Base-by-base conservation (phyloP, 352 stramenopile species). In the Pythium diclinum region DNA sequence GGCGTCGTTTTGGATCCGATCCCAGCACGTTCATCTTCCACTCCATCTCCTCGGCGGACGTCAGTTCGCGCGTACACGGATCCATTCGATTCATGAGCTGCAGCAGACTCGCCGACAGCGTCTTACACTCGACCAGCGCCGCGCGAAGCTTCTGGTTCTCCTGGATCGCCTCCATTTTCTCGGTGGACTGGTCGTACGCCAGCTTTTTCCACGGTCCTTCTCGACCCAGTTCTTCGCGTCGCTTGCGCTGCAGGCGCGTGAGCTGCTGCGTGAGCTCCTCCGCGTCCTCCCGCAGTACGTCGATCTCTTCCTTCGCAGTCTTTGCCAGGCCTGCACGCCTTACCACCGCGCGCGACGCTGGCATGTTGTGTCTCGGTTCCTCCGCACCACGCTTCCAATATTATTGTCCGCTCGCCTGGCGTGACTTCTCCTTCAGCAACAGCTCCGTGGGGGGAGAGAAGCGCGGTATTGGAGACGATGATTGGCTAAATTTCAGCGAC, bases 131-230 rank as follows among this genome's bases (percentile, higher is more conserved):
- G 14, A 14, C 57, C 40, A 66, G 38, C 36, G 64, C 64, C 8
- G n/a, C 30, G 1, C 55, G 40, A 21, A 71, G 53, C 23, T 57
- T 56, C 44, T 52, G n/a, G 38, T 71, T 71, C 46, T 65, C 64
- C 2, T 54, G 49, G 11, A 71, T 46, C 33, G 57, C 56, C 9
- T 32, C 47, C 17, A 44, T 32, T 30, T 33, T 32, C 33, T 47
- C 19, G 3, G 33, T 25, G 21, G 47, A 54, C 46, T 63, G 55
- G 36, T 60, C 63, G 21, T 60, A 59, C 9, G 63, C 63, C 9
- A 59, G 63, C 36, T 44, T 51, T 55, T 63, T 46, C 63, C 62
- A 68, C 34, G 30, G 54, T 21, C 61, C 46, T 17, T 88, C 86
- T 14, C 74, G 76, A 7, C 16, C 38, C 1, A 52, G 23, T 1